These are phyloP conservation scores for Aspergillus cavernicola DNA, from an alignment of 495 filamentous ascomycete species.

Conservation along the genomic window DNA sequence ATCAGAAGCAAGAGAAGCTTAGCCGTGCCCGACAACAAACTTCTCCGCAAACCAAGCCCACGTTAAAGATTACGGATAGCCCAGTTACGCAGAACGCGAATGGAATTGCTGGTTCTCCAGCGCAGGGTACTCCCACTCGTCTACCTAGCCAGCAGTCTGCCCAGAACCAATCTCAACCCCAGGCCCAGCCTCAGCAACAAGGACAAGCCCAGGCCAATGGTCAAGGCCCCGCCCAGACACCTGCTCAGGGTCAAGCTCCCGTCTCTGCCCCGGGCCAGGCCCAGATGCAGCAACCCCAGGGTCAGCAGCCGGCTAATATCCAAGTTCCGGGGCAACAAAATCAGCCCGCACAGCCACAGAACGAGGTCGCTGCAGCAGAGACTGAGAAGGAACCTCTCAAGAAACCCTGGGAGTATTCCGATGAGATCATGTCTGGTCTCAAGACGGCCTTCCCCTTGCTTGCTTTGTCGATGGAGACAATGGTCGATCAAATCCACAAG, in stretches of 20 bases:
- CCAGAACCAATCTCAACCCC: conserved; percentile 24
- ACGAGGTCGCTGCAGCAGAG: conserved; percentile 20
- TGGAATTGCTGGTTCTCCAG: conserved; percentile 22
- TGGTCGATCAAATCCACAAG: conserved; percentile 98
- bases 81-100: conserved; percentile 40
- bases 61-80: conserved; percentile 48
- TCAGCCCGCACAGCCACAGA: conserved; percentile 23
- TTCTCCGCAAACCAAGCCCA: conserved; percentile 50
- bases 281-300: conserved; percentile 18
- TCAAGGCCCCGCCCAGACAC: conserved; percentile 16
- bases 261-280: conserved; percentile 26
- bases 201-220: conserved; percentile 21
- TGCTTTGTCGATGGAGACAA: conserved; percentile 96
- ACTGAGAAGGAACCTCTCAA: conserved; percentile 50
- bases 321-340: conserved; percentile 40
- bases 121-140: conserved; percentile 27
- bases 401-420: conserved; percentile 92
- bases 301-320: conserved; percentile 33
- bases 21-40: conserved; percentile 40
- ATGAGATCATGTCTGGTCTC: conserved; percentile 88
- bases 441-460: conserved; percentile 96
- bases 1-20: conserved; percentile 68
- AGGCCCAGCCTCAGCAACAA: conserved; percentile 12
- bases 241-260: conserved; percentile 6
- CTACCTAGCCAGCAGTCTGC: conserved; percentile 31